Evolutionary conservation across 2,329 filamentous ascomycete genomes (phyloP), one percentile per base, ranked within the genome.

Genomic region (Diaporthe citri): DNA sequence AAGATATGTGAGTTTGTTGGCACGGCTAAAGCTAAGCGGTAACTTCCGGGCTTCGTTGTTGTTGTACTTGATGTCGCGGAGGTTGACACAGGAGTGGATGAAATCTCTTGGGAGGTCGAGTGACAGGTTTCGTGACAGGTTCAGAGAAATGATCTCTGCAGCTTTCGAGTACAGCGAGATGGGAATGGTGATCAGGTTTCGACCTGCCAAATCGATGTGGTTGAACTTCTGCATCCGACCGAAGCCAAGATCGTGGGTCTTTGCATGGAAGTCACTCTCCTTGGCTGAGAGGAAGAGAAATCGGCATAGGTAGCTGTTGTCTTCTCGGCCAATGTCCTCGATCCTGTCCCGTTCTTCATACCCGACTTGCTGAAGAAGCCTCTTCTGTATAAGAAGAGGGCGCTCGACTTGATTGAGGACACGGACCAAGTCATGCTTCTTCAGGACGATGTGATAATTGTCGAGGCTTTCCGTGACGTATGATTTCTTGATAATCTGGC

Each of bases 71-170:
- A 99, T 97, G 82, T 99, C 97, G 69, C 96, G 92, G 28, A 99
- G 87, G 80, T 96, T 95, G 79, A 93, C 92, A 85, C 97, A 99
- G 39, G 95, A 94, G 82, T 97, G 95, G 73, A 99, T 96, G 82
- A 99, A 99, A 83, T 99, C 97, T 81, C 95, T 95, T 0, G 97
- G 97, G 20, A 99, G 92, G 79, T 98, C 95, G 39, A 99, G 88
- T 0, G 95, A 97, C 59, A 98, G 86, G 79, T 99, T 99, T 51
- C 95, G 91, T 1, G 97, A 98, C 13, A 99, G 87, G 81, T 99
- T 98, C 52, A 99, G 89, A 0, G 95, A 97, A 73, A 97, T 96
- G 79, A 99, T 98, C 81, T 99, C 97, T 15, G 91, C 89, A 0
- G 96, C 94, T 82, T 95, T 97, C 76, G 95, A 94, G 84, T 98